A percentile compares a stretch with the other conserved stretches of the same genome.
Conservation (phyloP, 2,329 filamentous ascomycete species). For the Nemania serpens region DNA sequence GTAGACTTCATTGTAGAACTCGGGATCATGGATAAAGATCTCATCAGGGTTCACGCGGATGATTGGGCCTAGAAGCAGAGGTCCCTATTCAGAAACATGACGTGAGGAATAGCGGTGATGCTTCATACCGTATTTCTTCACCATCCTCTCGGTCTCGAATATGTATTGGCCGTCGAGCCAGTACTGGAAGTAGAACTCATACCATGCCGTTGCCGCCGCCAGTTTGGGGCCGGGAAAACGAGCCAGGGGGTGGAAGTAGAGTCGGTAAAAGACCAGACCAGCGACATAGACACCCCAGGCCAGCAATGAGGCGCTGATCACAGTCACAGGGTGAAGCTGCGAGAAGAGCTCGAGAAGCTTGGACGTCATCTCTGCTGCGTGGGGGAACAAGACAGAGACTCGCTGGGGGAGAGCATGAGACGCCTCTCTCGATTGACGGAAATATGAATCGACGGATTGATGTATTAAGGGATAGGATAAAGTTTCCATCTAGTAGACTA, state of each 20-base stretch:
- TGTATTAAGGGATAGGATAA: no score
- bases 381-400: not conserved
- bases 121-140: slow-evolving; percentile 41
- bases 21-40: slow-evolving; percentile 34
- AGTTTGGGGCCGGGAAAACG: slow-evolving; percentile 37
- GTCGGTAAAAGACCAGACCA: slow-evolving; percentile 29
- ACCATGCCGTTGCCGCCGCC: slow-evolving; percentile 30
- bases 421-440: not conserved
- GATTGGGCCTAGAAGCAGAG: slow-evolving; percentile 24
- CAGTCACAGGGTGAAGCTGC: slow-evolving; percentile 30
- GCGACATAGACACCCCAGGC: slow-evolving; percentile 11
- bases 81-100: not conserved
- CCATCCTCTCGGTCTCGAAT: slow-evolving; percentile 40
- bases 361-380: slow-evolving; percentile 6
- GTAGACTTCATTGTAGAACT: slow-evolving; percentile 29
- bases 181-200: slow-evolving; percentile 35
- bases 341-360: slow-evolving; percentile 19
- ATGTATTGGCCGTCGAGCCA: slow-evolving; percentile 35
- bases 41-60: slow-evolving; percentile 37
- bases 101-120: not conserved
- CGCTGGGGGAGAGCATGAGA: not conserved
- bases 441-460: no score
- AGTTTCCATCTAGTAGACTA: no score
- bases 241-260: slow-evolving; percentile 31
- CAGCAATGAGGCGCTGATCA: slow-evolving; percentile 18